Evolutionary conservation across 2,329 filamentous ascomycete genomes (phyloP), one percentile per base, ranked within the genome.

Genomic region (Aureobasidium subglaciale): DNA sequence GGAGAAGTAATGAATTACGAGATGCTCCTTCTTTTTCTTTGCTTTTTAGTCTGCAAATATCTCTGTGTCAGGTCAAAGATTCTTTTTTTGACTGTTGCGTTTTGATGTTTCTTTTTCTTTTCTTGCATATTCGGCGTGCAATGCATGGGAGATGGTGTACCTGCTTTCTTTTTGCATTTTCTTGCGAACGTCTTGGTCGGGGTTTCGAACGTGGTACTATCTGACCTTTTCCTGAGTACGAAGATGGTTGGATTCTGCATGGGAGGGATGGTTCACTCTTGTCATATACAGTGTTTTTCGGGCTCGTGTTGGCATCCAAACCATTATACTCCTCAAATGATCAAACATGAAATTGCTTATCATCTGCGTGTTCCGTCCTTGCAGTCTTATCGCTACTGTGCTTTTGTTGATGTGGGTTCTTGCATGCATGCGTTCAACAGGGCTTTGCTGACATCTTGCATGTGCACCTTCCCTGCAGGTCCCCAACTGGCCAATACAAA

Each of bases 1-100:
- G 22, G 30, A 40, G 13, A 32, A 35, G 50, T 25, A 35, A 55
- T 45, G 50, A 55, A 45, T 55, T 20, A 55, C 30, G 50, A 45
- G 22, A 45, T 55, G 25, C 10, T 10, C 40, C 25, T 24, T 18
- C 37, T 13, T 49, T 18, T 24, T n/a, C 20, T 25, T 34, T 38
- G 2, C 10, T 41, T 5, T 22, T 42, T 35, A n/a, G n/a, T n/a
- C n/a, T n/a, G n/a, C n/a, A n/a, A n/a, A n/a, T n/a, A n/a, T n/a
- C n/a, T n/a, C n/a, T n/a, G n/a, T n/a, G n/a, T n/a, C n/a, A n/a
- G n/a, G n/a, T n/a, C n/a, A n/a, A n/a, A n/a, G n/a, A n/a, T n/a
- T n/a, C n/a, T n/a, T n/a, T n/a, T n/a, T n/a, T n/a, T n/a, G n/a
- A n/a, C n/a, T n/a, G n/a, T n/a, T n/a, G n/a, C n/a, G n/a, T n/a